Evolutionary conservation across 129 eudicot genomes (phyloP), one percentile per base, ranked within the genome.

Genomic region (Cynara cardunculus): DNA sequence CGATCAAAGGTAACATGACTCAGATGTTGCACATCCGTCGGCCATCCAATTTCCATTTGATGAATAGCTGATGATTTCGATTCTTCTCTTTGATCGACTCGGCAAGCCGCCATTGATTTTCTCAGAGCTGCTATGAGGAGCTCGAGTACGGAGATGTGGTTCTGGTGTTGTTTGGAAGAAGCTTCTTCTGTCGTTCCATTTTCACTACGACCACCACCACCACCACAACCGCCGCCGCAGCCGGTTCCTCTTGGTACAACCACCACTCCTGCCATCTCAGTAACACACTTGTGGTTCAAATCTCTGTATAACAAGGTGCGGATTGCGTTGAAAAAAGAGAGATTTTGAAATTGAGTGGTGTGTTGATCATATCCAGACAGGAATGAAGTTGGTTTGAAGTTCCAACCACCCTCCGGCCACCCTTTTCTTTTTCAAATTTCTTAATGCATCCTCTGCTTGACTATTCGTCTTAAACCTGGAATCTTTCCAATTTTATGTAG

Each of bases 1-100:
- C 94, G 85, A 61, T 95, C 99, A 44, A 95, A 95, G 1, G 99
- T 95, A 73, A 95, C 99, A 81, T 95, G 99, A 18, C 93, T 84
- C 71, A 95, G 67, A 76, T 95, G 99, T 34, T 90, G 89, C 7
- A 95, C 97, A 77, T 95, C 87, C 7, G 99, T 95, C 35, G 99
- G 97, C 93, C 97, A 92, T 28, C 99, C 97, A 46, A 95, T 95
- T 73, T 94, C 97, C 96, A 94, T 92, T 0, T 83, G 85, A 71
- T 62, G 87, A 68, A 94, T 79, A 78, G 88, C 67, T 39, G 84
- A 61, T n/a, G 71, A 73, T 59, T 71, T 84, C 12, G 79, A 75
- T 62, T 80, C 84, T n/a, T 87, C 87, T 27, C 67, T 82, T 5
- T 73, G 73, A 41, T 86, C 84, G 31, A 92, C 78, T n/a, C 93